Evolutionary conservation across 2,329 filamentous ascomycete species (phyloP).

Genomic region (Botrytis paeoniae): DNA sequence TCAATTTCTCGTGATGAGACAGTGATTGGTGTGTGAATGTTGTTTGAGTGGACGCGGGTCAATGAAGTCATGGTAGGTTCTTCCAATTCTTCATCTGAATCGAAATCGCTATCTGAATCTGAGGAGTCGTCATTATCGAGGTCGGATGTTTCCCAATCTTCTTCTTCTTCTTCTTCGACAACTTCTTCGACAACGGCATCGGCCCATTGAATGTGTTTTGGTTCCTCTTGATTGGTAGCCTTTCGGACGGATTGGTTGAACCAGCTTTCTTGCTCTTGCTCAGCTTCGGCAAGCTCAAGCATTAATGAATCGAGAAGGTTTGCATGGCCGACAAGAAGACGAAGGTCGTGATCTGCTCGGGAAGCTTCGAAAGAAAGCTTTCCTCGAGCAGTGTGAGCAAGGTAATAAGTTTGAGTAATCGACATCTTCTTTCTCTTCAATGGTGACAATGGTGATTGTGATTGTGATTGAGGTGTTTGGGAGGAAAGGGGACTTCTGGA

Average conservation of each 20-base stretch:
- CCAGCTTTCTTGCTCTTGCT: conserved; percentile 94
- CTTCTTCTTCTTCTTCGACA: conserved; percentile 45
- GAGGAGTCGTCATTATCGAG: conserved; percentile 51
- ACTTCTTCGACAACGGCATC: conserved; percentile 71
- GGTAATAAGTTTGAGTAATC: conserved; percentile 96
- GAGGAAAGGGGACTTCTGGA: conserved; percentile 29
- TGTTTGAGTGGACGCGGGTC: conserved; percentile 45
- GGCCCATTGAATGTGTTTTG: conserved; percentile 81
- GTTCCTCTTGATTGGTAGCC: conserved; percentile 56
- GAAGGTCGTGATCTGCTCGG: conserved; percentile 88
- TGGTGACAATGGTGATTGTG: conserved; percentile 36
- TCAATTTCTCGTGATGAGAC: conserved; percentile 15
- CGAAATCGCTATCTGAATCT: conserved; percentile 50
- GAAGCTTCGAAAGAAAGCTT: conserved; percentile 94
- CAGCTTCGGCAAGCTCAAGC: conserved; percentile 86
- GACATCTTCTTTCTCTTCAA: conserved; percentile 79
- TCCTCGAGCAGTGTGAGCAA: conserved; percentile 90
- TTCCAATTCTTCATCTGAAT: conserved; percentile 58
- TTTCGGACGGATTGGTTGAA: conserved; percentile 93
- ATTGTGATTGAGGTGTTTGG: conserved; percentile 18
- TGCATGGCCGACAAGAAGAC: conserved; percentile 93
- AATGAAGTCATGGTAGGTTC: conserved; percentile 50
- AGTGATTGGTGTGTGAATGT: conserved; percentile 31
- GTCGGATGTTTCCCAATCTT: conserved; percentile 67
- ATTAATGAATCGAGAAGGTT: conserved; percentile 96